These are phyloP conservation scores for Botrytis sinoallii DNA, from an alignment of 2,329 filamentous ascomycete genomes.

Conservation along the genomic window DNA sequence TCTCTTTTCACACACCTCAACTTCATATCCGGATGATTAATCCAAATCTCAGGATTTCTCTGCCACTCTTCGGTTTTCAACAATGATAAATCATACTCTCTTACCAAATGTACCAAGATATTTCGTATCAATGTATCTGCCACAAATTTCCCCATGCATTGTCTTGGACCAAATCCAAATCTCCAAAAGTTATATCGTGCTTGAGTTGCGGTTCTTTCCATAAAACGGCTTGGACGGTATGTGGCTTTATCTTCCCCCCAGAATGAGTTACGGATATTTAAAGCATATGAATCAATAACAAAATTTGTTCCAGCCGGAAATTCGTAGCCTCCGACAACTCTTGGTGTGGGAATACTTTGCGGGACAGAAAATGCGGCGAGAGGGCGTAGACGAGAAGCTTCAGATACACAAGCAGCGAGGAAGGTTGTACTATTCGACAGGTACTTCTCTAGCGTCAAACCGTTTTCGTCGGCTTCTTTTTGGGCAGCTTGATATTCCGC, in stretches of 20 bases:
- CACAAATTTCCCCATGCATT: constrained; percentile 44
- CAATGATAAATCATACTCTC: constrained; percentile 3
- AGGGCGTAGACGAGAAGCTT: constrained; percentile 35
- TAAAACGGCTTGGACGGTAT: constrained; percentile 40
- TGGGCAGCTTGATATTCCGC: neutral
- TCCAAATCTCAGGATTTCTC: constrained; percentile 14
- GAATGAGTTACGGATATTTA: constrained; percentile 42
- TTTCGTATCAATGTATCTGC: constrained; percentile 40
- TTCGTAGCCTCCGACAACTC: constrained; percentile 38
- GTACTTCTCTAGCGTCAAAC: constrained; percentile 29
- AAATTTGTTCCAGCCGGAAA: constrained; percentile 42
- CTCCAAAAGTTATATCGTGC: constrained; percentile 43
- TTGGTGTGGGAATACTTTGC: constrained; percentile 40
- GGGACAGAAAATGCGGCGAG: constrained; percentile 42
- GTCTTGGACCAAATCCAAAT: constrained; percentile 46
- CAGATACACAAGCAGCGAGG: constrained; percentile 40
- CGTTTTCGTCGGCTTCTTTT: constrained; percentile 3
- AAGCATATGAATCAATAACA: constrained; percentile 44
- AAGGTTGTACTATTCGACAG: constrained; percentile 31
- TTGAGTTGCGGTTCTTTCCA: constrained; percentile 24
- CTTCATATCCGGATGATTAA: constrained; percentile 18
- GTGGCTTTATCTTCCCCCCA: constrained; percentile 41
- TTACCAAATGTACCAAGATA: constrained; percentile 17
- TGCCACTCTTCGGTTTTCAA: constrained; percentile 13
- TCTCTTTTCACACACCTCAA: constrained; percentile 14